Base-by-base conservation (phyloP, 208 protist genomes). In the Entamoeba dispar region DNA sequence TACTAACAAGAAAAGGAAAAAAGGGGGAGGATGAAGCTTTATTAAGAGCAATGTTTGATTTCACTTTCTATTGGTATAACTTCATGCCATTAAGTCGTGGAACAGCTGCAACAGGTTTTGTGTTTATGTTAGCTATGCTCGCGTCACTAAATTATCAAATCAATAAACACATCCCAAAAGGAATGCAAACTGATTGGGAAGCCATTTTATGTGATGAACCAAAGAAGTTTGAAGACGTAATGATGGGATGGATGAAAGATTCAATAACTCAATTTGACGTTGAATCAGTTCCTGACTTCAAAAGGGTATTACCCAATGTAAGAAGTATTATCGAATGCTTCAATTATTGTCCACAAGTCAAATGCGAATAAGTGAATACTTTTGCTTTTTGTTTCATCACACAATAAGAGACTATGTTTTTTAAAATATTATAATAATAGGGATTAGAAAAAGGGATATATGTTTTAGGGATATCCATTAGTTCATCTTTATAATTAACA, bases 41-140 rank as follows among this genome's bases (percentile, higher is more conserved):
- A 22, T 95, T 91, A 61, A 94, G 95, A 7, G 38, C 92, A 0
- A 92, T 96, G 43, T 50, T 95, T n/a, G 55, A 50, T 17, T 57
- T 96, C 14, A 51, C 93, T 8, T 96, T 96, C 92, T 96, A 96
- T 92, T 96, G 95, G 95, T 96, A 96, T 73, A 96, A 96, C 92
- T 96, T 96, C 49, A 96, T 96, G 95, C 95, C 95, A 49, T 92
- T 96, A 51, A 94, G 93, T 91, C 50, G 95, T 73, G 95, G 95
- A 47, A 96, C 95, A 6, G 95, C 95, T 5, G 95, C 95, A 12
- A 86, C 96, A n/a, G 95, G 95, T 7, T 95, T 95, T 47, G 93
- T 95, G 10, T 52, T 27, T 12, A 22, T 95, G 3, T 49, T 94
- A 0, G 69, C 51, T 10, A 27, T 96, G 14, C 90, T 95, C 31